Conservation (phyloP, 169 alveolate genomes). For the Toxoplasma gondii region DNA sequence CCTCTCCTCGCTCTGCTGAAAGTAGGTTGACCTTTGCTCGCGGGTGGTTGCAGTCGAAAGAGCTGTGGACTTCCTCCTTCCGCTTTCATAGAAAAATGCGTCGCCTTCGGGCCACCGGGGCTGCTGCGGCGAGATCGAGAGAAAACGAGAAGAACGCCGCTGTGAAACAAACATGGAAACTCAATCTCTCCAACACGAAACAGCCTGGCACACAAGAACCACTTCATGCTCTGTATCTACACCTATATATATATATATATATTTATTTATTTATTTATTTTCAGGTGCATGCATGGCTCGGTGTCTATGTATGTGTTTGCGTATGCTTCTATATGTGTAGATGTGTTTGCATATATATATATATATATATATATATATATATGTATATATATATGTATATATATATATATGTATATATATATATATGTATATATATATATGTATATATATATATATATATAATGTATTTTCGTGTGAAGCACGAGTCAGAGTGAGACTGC, state of each 20-base stretch:
- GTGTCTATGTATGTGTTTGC: not conserved
- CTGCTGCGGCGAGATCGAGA: not conserved
- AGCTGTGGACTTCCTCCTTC: too few species aligned
- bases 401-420: not conserved
- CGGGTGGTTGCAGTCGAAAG: not conserved
- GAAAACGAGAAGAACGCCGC: too few species aligned
- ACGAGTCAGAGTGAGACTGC: too few species aligned
- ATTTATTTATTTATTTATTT: not conserved
- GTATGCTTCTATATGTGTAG: not conserved
- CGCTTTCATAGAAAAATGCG: not conserved
- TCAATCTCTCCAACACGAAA: too few species aligned
- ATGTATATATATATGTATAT: not conserved
- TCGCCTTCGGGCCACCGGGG: not conserved
- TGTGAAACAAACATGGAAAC: too few species aligned
- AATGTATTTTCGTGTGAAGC: not conserved
- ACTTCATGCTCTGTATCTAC: too few species aligned
- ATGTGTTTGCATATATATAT: not conserved
- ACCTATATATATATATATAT: too few species aligned
- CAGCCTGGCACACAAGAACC: too few species aligned
- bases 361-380: not conserved
- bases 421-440: not conserved
- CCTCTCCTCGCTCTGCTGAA: slow-evolving; percentile 79
- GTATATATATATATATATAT: not conserved
- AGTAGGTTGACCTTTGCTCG: slow-evolving; percentile 60
- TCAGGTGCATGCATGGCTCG: not conserved